Evolutionary conservation across 441 rosid genomes (phyloP), one percentile per base, ranked within the genome.

Genomic region (Bocquillonia castaneifolia): DNA sequence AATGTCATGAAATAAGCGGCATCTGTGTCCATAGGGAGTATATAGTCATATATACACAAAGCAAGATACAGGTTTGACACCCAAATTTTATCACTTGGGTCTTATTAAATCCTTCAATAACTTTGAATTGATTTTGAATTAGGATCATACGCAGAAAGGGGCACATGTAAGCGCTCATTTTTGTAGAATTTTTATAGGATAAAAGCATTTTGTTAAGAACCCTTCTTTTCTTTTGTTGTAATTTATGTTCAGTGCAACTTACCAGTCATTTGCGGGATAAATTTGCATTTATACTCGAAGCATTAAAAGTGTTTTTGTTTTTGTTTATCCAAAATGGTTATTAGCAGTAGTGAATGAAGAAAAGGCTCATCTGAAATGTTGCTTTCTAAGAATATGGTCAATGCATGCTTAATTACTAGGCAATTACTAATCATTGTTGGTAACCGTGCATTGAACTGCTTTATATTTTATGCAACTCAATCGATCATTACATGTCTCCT

Each of bases 71-170:
- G 52, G 44, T 31, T 66, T 12, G 40, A 42, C n/a, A 10, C 52
- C 72, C 56, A 40, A 62, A 40, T 60, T 74, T 71, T 56, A 40
- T 15, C 32, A 2, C 42, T 61, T 42, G 73, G 76, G 68, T 60
- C 12, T 66, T 32, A 36, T 26, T 58, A 12, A 26, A n/a, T 26
- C 66, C 23, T 29, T 44, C 26, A 48, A 44, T 15, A 28, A 66
- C 42, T 45, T 51, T 23, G 25, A 47, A 45, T 23, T 29, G 45
- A 28, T 40, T 65, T 53, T 60, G 37, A 14, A 37, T 14, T 42
- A 7, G 50, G 15, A 37, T 55, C 25, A 25, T 23, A 31, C 8
- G 6, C 18, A 31, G 51, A 56, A 8, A 64, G 1, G 34, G 26
- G 51, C 45, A 26, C 9, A 45, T 48, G 15, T 50, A 18, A 42